These are phyloP conservation scores for Ogataea nakhonphanomensis DNA, from an alignment of 805 yeast species.

Conservation along the genomic window DNA sequence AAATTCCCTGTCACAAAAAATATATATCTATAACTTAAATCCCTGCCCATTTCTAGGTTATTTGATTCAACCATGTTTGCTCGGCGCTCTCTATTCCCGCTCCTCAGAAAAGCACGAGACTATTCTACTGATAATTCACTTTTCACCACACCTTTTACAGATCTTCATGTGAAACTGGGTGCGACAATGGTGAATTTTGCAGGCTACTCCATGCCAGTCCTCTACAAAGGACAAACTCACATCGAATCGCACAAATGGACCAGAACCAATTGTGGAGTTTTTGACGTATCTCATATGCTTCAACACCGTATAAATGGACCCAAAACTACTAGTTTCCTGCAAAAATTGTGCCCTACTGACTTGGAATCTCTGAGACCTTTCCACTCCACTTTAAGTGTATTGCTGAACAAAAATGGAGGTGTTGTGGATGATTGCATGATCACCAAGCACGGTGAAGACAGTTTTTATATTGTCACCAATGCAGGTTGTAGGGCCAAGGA, in stretches of 20 bases:
- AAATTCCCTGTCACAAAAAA: not conserved
- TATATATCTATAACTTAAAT: not conserved
- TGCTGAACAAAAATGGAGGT: constrained; percentile 70
- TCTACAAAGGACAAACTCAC: constrained; percentile 81
- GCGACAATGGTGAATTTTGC: constrained; percentile 96
- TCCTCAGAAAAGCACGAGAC: not conserved
- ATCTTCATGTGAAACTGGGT: constrained; percentile 70
- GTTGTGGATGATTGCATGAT: constrained; percentile 92
- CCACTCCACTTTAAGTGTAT: constrained; percentile 71
- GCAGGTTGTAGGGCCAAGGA: constrained; percentile 93
- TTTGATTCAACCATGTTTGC: constrained; percentile 1
- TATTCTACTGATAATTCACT: constrained; percentile 26
- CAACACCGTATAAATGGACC: constrained; percentile 79
- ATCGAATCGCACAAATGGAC: constrained; percentile 96
- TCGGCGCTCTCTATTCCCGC: not conserved
- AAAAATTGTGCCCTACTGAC: constrained; percentile 87
- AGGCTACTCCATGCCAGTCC: constrained; percentile 93
- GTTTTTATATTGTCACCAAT: constrained; percentile 86
- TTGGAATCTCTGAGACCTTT: constrained; percentile 52
- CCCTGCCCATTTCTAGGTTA: not conserved
- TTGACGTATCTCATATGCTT: constrained; percentile 97
- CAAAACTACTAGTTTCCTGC: constrained; percentile 63
- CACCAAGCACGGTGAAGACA: constrained; percentile 72
- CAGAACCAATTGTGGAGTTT: constrained; percentile 79
- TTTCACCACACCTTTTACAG: constrained; percentile 73